phyloP scores from a whole-genome alignment of 2,329 filamentous ascomycete genomes.

The Colletotrichum lini region DNA sequence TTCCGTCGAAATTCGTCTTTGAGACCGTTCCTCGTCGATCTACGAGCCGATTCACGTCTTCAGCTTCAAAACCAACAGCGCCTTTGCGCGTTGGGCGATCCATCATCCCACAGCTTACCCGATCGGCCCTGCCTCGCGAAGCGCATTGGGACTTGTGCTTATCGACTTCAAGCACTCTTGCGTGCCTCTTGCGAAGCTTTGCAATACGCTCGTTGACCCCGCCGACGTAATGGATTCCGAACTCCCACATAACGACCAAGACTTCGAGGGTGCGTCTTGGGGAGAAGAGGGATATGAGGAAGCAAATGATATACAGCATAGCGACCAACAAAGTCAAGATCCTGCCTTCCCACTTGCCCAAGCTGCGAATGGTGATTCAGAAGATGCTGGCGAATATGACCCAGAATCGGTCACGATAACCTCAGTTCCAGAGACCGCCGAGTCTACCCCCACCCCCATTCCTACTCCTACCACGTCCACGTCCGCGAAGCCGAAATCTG shows the following conservation, averaged over 20 bases:
- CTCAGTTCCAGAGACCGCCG: constrained; percentile 47
- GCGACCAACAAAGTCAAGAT: constrained; percentile 68
- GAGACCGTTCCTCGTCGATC: background rate
- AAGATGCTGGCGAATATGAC: constrained; percentile 66
- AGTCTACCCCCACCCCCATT: constrained; percentile 45
- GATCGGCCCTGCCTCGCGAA: background rate
- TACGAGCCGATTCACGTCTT: background rate
- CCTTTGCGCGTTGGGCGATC: constrained; percentile 30
- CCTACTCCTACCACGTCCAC: constrained; percentile 45
- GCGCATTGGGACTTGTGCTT: background rate
- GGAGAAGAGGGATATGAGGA: constrained; percentile 68
- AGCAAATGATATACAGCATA: constrained; percentile 70
- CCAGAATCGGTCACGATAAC: constrained; percentile 66
- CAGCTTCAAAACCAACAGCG: constrained; percentile 18
- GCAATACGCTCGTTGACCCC: background rate
- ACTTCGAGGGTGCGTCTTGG: constrained; percentile 62
- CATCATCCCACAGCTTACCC: constrained; percentile 14
- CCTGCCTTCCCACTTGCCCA: constrained; percentile 58
- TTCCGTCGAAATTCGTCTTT: background rate
- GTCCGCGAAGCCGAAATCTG: constrained; percentile 46
- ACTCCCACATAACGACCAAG: constrained; percentile 41
- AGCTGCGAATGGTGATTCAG: constrained; percentile 58
- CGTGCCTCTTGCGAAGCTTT: background rate
- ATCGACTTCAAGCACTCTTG: background rate
- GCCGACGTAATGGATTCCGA: constrained; percentile 40